Conservation (phyloP, 169 alveolate species). For the Eimeria praecox region DNA sequence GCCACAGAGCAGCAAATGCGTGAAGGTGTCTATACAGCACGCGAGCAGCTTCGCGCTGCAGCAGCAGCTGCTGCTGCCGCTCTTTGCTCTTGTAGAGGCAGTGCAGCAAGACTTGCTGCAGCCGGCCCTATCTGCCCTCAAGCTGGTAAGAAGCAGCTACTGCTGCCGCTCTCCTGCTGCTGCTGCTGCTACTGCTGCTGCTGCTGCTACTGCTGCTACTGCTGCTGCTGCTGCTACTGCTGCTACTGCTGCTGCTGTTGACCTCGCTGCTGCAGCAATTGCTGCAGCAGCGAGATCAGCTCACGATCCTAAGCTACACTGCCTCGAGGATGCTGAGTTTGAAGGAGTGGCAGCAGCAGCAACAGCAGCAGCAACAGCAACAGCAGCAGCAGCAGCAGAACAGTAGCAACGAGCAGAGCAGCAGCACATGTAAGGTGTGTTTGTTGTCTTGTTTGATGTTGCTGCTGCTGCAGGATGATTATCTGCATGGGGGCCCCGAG, state of each 20-base stretch:
- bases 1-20: conserved; percentile 38
- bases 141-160: conserved; percentile 19
- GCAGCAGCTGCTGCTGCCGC: conserved; percentile 67
- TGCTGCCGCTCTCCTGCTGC: conserved; percentile 57
- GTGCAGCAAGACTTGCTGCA: conserved; percentile 50
- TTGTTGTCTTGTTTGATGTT: neutral
- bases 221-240: neutral
- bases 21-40: conserved; percentile 55
- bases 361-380: conserved; percentile 30
- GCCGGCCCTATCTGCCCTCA: conserved; percentile 48
- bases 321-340: neutral
- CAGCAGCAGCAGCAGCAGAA: neutral
- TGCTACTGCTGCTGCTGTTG: neutral
- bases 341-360: conserved; percentile 3
- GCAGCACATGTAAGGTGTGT: neutral
- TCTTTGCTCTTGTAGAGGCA: conserved; percentile 56
- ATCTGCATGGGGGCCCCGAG: conserved; percentile 15
- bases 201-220: neutral
- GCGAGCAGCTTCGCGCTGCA: conserved; percentile 64
- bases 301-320: neutral
- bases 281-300: neutral
- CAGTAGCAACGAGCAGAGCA: neutral
- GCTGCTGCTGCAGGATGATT: conserved; percentile 62
- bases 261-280: neutral
- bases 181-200: conserved; percentile 34